phyloP scores from a whole-genome alignment of 177 flowering plant genomes.

The Tripterygium wilfordii region DNA sequence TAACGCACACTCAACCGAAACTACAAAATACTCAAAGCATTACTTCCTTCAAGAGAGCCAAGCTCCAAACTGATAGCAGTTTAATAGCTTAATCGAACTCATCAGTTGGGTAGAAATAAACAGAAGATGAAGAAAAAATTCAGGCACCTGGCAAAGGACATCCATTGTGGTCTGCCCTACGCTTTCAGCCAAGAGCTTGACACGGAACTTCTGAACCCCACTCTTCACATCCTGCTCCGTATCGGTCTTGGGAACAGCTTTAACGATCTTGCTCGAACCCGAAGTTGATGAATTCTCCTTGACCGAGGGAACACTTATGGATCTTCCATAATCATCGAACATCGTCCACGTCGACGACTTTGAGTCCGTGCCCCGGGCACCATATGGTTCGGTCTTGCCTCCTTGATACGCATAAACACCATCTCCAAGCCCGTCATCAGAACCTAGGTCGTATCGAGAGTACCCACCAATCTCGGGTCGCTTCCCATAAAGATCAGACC shows the following conservation, averaged over 20 bases:
- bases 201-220: conserved; percentile 91
- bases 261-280: conserved; percentile 56
- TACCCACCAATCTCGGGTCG: conserved; percentile 22
- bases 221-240: conserved; percentile 63
- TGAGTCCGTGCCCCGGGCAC: conserved; percentile 71
- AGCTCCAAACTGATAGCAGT: too few relatives aligned
- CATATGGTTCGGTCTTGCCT: conserved; percentile 77
- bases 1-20: too few relatives aligned
- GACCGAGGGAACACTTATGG: conserved; percentile 43
- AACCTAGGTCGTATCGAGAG: conserved; percentile 20
- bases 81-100: too few relatives aligned
- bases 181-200: conserved; percentile 82
- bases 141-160: conserved; percentile 89
- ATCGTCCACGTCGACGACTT: conserved; percentile 54
- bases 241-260: conserved; percentile 84
- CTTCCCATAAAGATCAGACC: conserved; percentile 42
- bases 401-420: conserved; percentile 83
- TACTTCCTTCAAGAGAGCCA: too few relatives aligned
- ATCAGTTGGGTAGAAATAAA: too few relatives aligned
- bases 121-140: too few relatives aligned
- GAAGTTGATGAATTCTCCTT: conserved; percentile 31
- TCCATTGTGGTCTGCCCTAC: conserved; percentile 80
- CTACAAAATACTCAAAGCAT: too few relatives aligned
- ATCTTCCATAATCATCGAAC: conserved; percentile 94
- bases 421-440: conserved; percentile 41